Evolutionary conservation across 1,139 yeast genomes (phyloP).

Genomic region (Casaregolazyma suthepensis): DNA sequence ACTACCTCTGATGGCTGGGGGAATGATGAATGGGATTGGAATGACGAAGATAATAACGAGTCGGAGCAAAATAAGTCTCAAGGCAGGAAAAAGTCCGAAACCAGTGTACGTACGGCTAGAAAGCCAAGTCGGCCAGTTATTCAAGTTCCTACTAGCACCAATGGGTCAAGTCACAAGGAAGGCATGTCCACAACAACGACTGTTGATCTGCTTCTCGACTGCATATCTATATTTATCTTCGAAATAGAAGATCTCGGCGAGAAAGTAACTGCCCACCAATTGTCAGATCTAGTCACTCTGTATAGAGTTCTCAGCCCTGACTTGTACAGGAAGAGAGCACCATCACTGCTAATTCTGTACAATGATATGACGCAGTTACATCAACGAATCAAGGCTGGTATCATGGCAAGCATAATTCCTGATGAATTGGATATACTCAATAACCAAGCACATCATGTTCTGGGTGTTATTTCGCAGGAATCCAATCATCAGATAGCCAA

Average conservation of each 20-base stretch:
- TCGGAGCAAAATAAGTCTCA: slow-evolving; percentile 2
- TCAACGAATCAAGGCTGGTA: slow-evolving; percentile 9
- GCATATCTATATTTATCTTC: slow-evolving; percentile 11
- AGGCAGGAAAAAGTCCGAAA: not conserved
- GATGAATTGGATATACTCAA: slow-evolving; percentile 14
- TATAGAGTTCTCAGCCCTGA: slow-evolving; percentile 26
- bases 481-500: not conserved
- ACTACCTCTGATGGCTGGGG: slow-evolving; percentile 13
- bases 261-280: slow-evolving; percentile 13
- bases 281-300: slow-evolving; percentile 24
- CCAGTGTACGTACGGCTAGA: not conserved
- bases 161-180: not conserved
- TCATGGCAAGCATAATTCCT: slow-evolving; percentile 9
- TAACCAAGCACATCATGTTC: slow-evolving; percentile 14
- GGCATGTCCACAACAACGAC: slow-evolving; percentile 1
- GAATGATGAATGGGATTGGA: slow-evolving; percentile 30
- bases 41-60: slow-evolving; percentile 21
- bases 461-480: slow-evolving; percentile 8
- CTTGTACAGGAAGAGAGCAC: slow-evolving; percentile 16
- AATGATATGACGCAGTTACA: slow-evolving; percentile 22
- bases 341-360: slow-evolving; percentile 19
- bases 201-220: slow-evolving; percentile 1
- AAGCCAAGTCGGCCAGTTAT: not conserved
- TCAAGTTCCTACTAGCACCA: not conserved
- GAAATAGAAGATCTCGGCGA: slow-evolving; percentile 16